Conservation (phyloP, 2,329 filamentous ascomycete species). For the Calonectria pseudoturangicola region DNA sequence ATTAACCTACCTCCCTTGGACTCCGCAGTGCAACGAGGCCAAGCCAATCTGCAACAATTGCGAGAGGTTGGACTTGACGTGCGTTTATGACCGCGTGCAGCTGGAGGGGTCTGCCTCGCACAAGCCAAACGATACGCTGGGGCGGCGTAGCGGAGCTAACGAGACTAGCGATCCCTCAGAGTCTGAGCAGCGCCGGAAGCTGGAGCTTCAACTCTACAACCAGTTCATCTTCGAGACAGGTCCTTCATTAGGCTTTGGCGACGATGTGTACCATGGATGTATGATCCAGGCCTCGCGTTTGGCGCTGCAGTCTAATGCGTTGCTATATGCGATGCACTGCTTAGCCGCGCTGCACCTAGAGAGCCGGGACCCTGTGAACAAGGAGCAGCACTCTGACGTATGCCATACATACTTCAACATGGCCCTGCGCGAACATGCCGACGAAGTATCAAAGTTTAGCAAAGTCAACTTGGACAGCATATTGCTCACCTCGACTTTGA, state of each 20-base stretch:
- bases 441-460: slow-evolving; percentile 26
- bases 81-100: slow-evolving; percentile 32
- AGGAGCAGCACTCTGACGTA: slow-evolving; percentile 21
- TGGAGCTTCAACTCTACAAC: slow-evolving; percentile 31
- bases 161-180: slow-evolving; percentile 32
- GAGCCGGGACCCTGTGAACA: slow-evolving; percentile 2
- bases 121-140: slow-evolving; percentile 3
- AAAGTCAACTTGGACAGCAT: slow-evolving; percentile 20
- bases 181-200: slow-evolving; percentile 32
- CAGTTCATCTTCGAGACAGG: slow-evolving; percentile 29
- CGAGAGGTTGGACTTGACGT: slow-evolving; percentile 27
- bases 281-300: slow-evolving; percentile 4
- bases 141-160: neutral
- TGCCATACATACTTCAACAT: slow-evolving; percentile 33
- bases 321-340: slow-evolving; percentile 35
- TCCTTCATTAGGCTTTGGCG: slow-evolving; percentile 24
- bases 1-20: neutral
- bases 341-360: slow-evolving; percentile 25
- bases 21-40: slow-evolving; percentile 30
- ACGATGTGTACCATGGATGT: slow-evolving; percentile 1
- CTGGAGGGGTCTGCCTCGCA: neutral
- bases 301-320: slow-evolving; percentile 18
- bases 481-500: slow-evolving; percentile 19
- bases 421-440: slow-evolving; percentile 33
- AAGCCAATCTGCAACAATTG: slow-evolving; percentile 38